Evolutionary conservation across 1,284 basidiomycete genomes (phyloP), one percentile per base, ranked within the genome.

Genomic region (Trametes pubescens): DNA sequence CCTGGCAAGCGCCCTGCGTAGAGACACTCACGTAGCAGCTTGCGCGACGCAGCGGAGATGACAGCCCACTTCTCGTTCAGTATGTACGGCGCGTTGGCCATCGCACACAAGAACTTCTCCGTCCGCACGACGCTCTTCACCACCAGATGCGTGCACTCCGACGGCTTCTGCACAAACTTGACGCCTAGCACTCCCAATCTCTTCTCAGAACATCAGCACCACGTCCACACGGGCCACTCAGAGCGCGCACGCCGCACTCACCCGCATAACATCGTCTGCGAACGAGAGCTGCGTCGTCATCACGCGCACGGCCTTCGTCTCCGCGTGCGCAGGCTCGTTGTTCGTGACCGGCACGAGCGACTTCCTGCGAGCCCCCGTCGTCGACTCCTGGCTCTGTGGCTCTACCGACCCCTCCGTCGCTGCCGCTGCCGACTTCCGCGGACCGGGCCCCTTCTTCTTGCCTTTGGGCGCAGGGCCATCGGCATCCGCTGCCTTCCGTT

Each of bases 101-200:
- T 79, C 0, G 91, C 91, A 69, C 85, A 88, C 2, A 96, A 80
- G 72, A 95, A 91, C 72, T 95, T 96, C 73, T 94, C 91, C 0
- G 93, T 95, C 8, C 93, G 85, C 5, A 89, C 86, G 21, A 95
- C 80, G 34, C 80, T 79, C 46, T 84, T 84, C 11, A 86, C 85
- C 46, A 95, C 75, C 22, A 96, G 81, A 75, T 95, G 91, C 0
- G 92, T 95, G 71, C 90, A 93, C 59, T 93, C 86, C 0, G 76
- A 73, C 0, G 89, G 81, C 51, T 86, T 84, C 2, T 82, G 81
- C 2, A 87, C 87, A 63, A 87, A 80, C 65, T 83, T 86, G 4
- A 85, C 87, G 1, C 91, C 92, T 0, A 94, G 75, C 68, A 84
- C 86, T 4, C 75, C 76, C 49, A 95, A 74, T 4, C 75, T 77